Conservation (phyloP, 305 asterid species). For the Ruellia speciosa region DNA sequence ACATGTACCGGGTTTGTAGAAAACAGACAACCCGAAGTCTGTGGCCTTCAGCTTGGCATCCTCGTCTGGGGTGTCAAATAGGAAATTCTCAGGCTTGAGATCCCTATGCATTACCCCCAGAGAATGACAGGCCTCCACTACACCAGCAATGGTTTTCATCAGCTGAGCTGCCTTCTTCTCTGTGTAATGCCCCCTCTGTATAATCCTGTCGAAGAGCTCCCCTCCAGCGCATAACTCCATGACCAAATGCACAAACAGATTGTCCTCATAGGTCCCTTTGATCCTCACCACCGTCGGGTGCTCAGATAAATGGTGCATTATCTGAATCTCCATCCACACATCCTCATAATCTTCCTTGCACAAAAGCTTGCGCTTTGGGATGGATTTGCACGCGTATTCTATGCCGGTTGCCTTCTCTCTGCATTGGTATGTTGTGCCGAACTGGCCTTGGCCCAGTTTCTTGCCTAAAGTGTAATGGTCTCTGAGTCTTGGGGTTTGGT, state of each 20-base stretch:
- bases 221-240: conserved; percentile 63
- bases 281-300: conserved; percentile 54
- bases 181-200: conserved; percentile 55
- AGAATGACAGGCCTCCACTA: conserved; percentile 44
- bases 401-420: conserved; percentile 53
- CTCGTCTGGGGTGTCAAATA: conserved; percentile 52
- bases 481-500: conserved; percentile 47
- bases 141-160: conserved; percentile 53
- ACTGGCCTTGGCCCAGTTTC: conserved; percentile 62
- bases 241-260: conserved; percentile 50
- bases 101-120: conserved; percentile 10
- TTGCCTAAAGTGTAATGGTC: conserved; percentile 51
- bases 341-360: conserved; percentile 57
- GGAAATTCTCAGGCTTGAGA: conserved; percentile 57
- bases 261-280: conserved; percentile 61
- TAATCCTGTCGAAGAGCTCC: conserved; percentile 63
- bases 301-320: conserved; percentile 65
- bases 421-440: conserved; percentile 58
- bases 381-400: conserved; percentile 61
- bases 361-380: conserved; percentile 61
- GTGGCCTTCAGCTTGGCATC: conserved; percentile 69
- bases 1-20: conserved; percentile 49
- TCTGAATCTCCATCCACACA: conserved; percentile 67
- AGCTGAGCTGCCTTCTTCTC: conserved; percentile 46
- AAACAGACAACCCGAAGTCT: conserved; percentile 55